Percentiles rank a stretch among this genome's conserved stretches.
phyloP scores from a whole-genome alignment of 352 stramenopile genomes.

The Pythium grandisporangium region DNA sequence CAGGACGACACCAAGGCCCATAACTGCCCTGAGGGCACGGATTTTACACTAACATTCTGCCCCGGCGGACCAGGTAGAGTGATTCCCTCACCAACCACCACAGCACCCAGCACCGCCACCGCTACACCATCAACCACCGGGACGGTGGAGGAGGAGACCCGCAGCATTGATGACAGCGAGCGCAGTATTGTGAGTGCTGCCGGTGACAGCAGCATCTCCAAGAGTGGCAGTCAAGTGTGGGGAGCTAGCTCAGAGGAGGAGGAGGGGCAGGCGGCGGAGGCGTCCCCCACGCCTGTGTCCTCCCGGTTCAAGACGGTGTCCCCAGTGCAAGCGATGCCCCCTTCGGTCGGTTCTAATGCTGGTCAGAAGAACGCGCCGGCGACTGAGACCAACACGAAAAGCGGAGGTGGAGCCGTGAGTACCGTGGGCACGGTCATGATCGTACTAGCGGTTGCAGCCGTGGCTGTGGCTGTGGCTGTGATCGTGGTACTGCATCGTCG shows the following conservation, averaged over 20 bases:
- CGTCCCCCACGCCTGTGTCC: constrained; percentile 7
- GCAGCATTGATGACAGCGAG: no score
- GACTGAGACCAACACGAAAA: constrained; percentile 11
- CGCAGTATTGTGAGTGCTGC: no score
- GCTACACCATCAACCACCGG: constrained; percentile 7
- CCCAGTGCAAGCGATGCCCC: background rate
- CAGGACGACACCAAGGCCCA: constrained; percentile 34
- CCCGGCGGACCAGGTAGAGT: constrained; percentile 8
- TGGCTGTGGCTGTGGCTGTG: constrained; percentile 10
- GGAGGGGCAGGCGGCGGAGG: no score
- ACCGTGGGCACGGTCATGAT: constrained; percentile 2
- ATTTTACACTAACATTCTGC: constrained; percentile 28
- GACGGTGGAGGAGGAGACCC: no score
- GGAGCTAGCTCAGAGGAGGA: no score
- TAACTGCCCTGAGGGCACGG: constrained; percentile 18
- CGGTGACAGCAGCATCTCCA: no score
- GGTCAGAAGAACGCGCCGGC: background rate
- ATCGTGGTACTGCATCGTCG: constrained; percentile 21
- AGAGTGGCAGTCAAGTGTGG: no score
- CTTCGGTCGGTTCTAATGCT: background rate
- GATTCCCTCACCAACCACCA: constrained; percentile 7
- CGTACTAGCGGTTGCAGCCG: constrained; percentile 8
- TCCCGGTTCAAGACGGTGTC: constrained; percentile 2
- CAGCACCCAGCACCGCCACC: constrained; percentile 3
- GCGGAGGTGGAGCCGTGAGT: background rate